phyloP scores from a whole-genome alignment of 73 alveolate genomes.

The Durusdinium trenchii region DNA sequence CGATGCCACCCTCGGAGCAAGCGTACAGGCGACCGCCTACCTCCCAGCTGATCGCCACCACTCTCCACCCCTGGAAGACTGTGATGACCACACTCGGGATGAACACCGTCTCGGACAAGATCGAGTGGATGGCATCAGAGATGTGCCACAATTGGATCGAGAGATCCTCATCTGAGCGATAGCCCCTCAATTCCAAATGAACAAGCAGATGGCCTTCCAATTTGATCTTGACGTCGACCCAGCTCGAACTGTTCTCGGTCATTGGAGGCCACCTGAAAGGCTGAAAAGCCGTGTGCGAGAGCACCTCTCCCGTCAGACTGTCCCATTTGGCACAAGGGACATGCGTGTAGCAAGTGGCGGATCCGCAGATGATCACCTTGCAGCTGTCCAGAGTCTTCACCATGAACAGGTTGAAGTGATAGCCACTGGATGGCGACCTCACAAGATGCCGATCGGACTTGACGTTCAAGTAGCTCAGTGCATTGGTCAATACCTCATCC shows the following conservation, averaged over 20 bases:
- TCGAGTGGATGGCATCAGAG: neutral
- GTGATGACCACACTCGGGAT: neutral
- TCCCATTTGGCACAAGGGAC: neutral
- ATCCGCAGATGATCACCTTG: neutral
- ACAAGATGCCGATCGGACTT: neutral
- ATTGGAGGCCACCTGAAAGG: conserved; percentile 2
- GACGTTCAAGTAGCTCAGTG: neutral
- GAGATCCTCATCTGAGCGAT: neutral
- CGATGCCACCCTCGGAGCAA: neutral
- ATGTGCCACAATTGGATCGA: neutral
- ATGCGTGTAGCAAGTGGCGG: neutral
- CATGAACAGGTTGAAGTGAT: neutral
- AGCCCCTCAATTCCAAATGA: conserved; percentile 23
- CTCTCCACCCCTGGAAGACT: conserved; percentile 10
- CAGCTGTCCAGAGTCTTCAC: neutral
- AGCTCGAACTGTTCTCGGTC: neutral
- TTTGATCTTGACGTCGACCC: conserved; percentile 1
- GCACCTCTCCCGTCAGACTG: neutral
- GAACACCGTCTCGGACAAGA: neutral
- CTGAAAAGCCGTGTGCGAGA: neutral
- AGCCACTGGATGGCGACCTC: neutral
- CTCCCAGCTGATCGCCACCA: neutral
- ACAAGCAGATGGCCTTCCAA: neutral
- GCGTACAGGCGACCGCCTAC: conserved; percentile 30
- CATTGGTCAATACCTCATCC: neutral